phyloP scores from a whole-genome alignment of 176 grass and related monocot genomes.

The bread wheat (Triticum aestivum) region DNA sequence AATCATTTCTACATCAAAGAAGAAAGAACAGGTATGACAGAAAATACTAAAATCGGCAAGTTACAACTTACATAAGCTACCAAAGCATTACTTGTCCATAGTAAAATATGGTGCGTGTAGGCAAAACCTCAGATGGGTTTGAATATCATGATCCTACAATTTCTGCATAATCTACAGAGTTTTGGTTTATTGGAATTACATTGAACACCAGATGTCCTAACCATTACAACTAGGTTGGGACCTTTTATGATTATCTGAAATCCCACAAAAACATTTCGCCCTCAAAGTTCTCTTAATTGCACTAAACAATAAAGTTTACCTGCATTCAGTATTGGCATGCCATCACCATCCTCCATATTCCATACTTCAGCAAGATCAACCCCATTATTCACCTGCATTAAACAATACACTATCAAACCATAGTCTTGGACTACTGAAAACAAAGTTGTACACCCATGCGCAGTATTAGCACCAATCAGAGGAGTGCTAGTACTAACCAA shows the following conservation, averaged over 20 bases:
- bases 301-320: slow-evolving; percentile 41
- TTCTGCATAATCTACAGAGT: slow-evolving; percentile 16
- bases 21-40: not conserved
- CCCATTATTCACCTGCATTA: slow-evolving; percentile 67
- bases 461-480: slow-evolving; percentile 30
- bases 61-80: slow-evolving; percentile 5
- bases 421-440: slow-evolving; percentile 31
- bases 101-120: not conserved
- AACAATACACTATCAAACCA: slow-evolving; percentile 39
- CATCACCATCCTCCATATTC: slow-evolving; percentile 47
- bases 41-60: not conserved
- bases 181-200: slow-evolving; percentile 13
- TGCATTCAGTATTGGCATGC: slow-evolving; percentile 13
- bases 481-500: slow-evolving; percentile 15
- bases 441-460: not conserved
- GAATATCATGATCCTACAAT: slow-evolving; percentile 11
- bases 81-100: not conserved
- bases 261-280: slow-evolving; percentile 13
- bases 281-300: slow-evolving; percentile 24
- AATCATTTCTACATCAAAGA: slow-evolving; percentile 16
- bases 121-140: not conserved
- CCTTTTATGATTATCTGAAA: not conserved
- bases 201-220: not conserved
- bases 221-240: slow-evolving; percentile 15
- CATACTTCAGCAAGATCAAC: slow-evolving; percentile 68